Percentiles rank a stretch among this genome's conserved stretches.
Evolutionary conservation across 148 eudicot species (phyloP).

Genomic region (Cornus florida): DNA sequence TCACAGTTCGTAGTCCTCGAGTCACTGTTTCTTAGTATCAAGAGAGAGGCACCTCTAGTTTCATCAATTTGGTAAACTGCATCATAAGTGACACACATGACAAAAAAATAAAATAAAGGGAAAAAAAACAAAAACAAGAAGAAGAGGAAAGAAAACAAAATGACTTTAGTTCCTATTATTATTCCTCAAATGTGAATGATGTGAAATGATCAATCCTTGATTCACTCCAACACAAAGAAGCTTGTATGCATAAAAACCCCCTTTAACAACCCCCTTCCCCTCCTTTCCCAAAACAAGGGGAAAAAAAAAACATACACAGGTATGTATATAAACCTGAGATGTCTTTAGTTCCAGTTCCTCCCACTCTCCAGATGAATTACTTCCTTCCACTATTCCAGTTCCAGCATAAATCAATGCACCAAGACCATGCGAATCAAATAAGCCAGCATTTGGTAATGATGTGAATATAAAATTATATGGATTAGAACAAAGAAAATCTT

Average conservation of each 20-base stretch:
- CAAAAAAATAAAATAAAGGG: not conserved
- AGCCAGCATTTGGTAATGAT: not conserved
- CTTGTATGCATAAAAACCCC: not conserved
- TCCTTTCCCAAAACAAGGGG: not conserved
- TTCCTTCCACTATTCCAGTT: slow-evolving; percentile 95
- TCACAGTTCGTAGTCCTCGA: slow-evolving; percentile 14
- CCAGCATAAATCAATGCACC: slow-evolving; percentile 93
- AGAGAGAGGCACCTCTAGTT: slow-evolving; percentile 49
- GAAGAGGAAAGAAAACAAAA: not conserved
- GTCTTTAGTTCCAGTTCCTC: slow-evolving; percentile 91
- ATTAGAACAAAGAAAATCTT: not conserved
- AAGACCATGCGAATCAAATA: slow-evolving; percentile 38
- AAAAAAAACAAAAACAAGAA: no score
- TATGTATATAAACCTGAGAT: slow-evolving; percentile 66
- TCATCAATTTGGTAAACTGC: slow-evolving; percentile 85
- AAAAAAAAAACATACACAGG: not conserved
- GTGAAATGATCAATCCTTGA: not conserved
- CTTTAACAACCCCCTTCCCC: not conserved
- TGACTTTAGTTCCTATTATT: not conserved
- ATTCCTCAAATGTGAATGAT: not conserved
- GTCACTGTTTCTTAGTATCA: slow-evolving; percentile 20
- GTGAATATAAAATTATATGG: not conserved
- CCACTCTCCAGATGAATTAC: slow-evolving; percentile 84
- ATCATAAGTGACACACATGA: slow-evolving; percentile 7
- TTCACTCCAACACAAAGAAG: not conserved